phyloP scores from a whole-genome alignment of 73 alveolate genomes.

The Paramecium octaurelia region DNA sequence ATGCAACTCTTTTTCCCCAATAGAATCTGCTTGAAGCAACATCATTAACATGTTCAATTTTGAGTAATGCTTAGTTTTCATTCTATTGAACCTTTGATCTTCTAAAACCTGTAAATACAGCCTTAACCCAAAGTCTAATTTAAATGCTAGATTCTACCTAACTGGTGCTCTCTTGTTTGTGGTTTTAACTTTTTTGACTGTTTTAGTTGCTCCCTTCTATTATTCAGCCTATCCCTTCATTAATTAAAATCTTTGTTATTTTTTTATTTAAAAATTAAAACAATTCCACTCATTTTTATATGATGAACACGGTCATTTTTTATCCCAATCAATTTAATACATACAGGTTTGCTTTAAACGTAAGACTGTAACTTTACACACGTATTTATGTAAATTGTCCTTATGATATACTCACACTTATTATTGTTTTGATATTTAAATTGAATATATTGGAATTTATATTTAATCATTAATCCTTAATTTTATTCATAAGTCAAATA shows the following conservation, averaged over 20 bases:
- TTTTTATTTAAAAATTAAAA: conserved; percentile 13
- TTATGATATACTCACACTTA: neutral
- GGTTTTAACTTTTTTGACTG: neutral
- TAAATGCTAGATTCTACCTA: neutral
- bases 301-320: neutral
- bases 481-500: too few relatives aligned
- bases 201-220: conserved; percentile 1
- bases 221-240: conserved; percentile 33
- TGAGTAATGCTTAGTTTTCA: conserved; percentile 84
- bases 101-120: conserved; percentile 92
- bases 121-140: conserved; percentile 85
- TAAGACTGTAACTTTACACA: too few relatives aligned
- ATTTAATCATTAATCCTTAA: too few relatives aligned
- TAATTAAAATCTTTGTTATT: conserved; percentile 17
- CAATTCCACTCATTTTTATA: neutral
- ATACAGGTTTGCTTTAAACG: neutral
- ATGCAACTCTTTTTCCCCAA: conserved; percentile 88
- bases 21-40: conserved; percentile 75
- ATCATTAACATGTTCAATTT: conserved; percentile 79
- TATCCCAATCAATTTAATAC: neutral
- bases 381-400: too few relatives aligned
- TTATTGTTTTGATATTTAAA: too few relatives aligned
- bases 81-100: conserved; percentile 78
- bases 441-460: neutral
- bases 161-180: conserved; percentile 3